These are phyloP conservation scores for Triticum monococcum DNA, from an alignment of 176 grass and related monocot species.

Conservation along the genomic window DNA sequence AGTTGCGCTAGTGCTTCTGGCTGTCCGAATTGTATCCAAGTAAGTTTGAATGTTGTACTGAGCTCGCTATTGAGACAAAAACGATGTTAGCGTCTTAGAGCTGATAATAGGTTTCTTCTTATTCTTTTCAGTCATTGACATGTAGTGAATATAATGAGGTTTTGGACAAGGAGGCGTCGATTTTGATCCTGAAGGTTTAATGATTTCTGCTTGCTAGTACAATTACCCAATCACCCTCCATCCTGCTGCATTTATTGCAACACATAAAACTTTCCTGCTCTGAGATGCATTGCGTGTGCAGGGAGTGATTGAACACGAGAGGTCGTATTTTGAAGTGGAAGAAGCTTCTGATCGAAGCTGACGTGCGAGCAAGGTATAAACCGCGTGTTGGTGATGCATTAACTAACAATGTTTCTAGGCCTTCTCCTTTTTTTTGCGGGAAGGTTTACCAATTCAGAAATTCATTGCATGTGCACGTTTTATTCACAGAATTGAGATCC, in stretches of 20 bases:
- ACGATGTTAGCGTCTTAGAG: not conserved
- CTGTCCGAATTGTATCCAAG: conserved; percentile 86
- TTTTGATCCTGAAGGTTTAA: conserved; percentile 68
- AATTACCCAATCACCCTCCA: not conserved
- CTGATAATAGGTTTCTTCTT: not conserved
- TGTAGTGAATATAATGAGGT: conserved; percentile 89
- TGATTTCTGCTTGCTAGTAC: not conserved
- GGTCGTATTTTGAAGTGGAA: conserved; percentile 40
- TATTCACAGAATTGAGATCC: not conserved
- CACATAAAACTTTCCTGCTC: not conserved
- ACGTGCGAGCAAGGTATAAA: not conserved
- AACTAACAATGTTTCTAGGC: not conserved
- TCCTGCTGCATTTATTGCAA: not conserved
- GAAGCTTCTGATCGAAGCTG: conserved; percentile 11
- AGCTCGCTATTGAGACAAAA: not conserved
- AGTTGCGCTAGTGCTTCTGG: conserved; percentile 47
- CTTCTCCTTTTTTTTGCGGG: not conserved
- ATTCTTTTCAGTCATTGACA: conserved; percentile 49
- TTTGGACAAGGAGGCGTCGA: conserved; percentile 71
- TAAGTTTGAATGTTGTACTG: not conserved
- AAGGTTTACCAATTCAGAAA: not conserved
- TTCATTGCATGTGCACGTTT: not conserved
- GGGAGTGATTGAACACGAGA: conserved; percentile 69
- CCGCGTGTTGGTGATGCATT: not conserved
- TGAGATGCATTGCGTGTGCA: conserved; percentile 1